Evolutionary conservation across 148 eudicot genomes (phyloP).

Genomic region (Pharnaceum exiguum): DNA sequence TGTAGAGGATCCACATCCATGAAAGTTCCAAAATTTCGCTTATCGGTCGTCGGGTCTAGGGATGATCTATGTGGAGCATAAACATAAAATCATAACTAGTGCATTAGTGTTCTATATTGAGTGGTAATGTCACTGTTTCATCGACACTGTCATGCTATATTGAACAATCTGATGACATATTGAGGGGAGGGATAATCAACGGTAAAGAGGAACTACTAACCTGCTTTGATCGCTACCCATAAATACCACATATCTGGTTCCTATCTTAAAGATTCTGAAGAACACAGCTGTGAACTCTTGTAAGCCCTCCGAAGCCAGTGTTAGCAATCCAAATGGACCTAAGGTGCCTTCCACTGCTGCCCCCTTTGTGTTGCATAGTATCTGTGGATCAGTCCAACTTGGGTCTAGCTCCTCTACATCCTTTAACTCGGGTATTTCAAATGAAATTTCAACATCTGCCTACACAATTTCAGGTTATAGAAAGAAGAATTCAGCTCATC

Average conservation of each 20-base stretch:
- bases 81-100: neutral
- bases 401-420: slow-evolving; percentile 28
- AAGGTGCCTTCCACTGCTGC: slow-evolving; percentile 18
- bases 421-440: slow-evolving; percentile 20
- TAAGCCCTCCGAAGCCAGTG: slow-evolving; percentile 24
- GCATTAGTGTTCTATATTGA: too few species aligned
- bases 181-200: too few species aligned
- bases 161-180: too few species aligned
- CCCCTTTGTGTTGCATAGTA: slow-evolving; percentile 28
- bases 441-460: slow-evolving; percentile 56
- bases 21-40: slow-evolving; percentile 46
- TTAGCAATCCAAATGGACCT: slow-evolving; percentile 36
- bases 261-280: slow-evolving; percentile 30
- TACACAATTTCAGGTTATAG: slow-evolving; percentile 1
- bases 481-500: too few species aligned
- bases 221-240: slow-evolving; percentile 39
- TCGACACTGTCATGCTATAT: too few species aligned
- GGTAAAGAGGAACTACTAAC: slow-evolving; percentile 1
- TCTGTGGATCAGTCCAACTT: slow-evolving; percentile 30
- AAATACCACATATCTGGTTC: slow-evolving; percentile 23
- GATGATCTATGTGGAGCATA: too few species aligned
- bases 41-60: slow-evolving; percentile 34
- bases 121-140: neutral
- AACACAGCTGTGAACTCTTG: slow-evolving; percentile 37
- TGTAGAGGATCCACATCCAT: slow-evolving; percentile 46